A percentile compares a stretch with the other conserved stretches of the same genome.
Conservation (phyloP, 1,284 basidiomycete species). For the Ustilago nuda region DNA sequence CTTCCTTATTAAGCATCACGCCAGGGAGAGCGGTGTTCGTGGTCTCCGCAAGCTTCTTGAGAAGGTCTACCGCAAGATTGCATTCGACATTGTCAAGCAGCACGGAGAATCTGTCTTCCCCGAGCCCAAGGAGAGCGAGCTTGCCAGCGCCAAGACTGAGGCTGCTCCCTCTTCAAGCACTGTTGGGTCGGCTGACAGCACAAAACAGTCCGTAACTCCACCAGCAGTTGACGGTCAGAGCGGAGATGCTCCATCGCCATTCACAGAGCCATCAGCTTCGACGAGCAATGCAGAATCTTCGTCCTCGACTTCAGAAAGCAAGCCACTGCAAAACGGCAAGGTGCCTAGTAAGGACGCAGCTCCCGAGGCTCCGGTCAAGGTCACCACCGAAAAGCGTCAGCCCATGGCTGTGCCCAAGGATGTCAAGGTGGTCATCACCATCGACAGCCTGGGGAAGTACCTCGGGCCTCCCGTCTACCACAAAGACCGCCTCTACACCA, state of each 20-base stretch:
- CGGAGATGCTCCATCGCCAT: slow-evolving; percentile 25
- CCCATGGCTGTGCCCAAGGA: slow-evolving; percentile 84
- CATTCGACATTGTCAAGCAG: slow-evolving; percentile 89
- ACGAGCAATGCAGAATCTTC: slow-evolving; percentile 13
- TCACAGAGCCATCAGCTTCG: slow-evolving; percentile 42
- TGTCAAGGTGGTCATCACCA: slow-evolving; percentile 84
- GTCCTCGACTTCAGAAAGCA: slow-evolving; percentile 27
- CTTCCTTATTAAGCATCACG: slow-evolving; percentile 93
- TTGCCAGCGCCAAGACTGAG: slow-evolving; percentile 53
- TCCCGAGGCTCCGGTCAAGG: slow-evolving; percentile 60
- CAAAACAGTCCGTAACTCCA: slow-evolving; percentile 67
- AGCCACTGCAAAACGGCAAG: slow-evolving; percentile 42
- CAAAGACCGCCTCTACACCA: slow-evolving; percentile 90
- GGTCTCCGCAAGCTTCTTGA: slow-evolving; percentile 63
- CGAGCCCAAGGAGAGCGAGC: slow-evolving; percentile 73
- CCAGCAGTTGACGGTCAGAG: slow-evolving; percentile 57
- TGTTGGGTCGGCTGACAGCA: slow-evolving; percentile 51
- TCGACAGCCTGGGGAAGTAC: slow-evolving; percentile 92
- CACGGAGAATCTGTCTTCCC: slow-evolving; percentile 89
- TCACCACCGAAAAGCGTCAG: slow-evolving; percentile 82
- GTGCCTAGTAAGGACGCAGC: slow-evolving; percentile 51
- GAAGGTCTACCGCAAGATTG: slow-evolving; percentile 98
- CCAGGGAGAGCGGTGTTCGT: slow-evolving; percentile 85
- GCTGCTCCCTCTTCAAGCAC: slow-evolving; percentile 13
- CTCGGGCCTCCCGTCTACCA: slow-evolving; percentile 96